phyloP scores from a whole-genome alignment of 306 rosid species.

The Abrus pulchellus region DNA sequence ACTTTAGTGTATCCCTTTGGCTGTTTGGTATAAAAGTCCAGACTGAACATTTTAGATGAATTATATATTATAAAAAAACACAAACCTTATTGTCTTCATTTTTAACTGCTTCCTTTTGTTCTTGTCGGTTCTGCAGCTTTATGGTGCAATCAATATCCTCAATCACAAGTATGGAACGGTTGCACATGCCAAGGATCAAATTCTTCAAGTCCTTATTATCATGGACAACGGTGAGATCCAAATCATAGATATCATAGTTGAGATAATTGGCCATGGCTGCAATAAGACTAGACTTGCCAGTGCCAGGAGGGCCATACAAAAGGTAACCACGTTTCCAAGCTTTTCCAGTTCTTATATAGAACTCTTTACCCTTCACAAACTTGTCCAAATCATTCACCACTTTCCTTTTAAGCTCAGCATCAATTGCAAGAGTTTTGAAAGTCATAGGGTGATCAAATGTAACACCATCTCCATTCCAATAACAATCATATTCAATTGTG shows the following conservation, averaged over 20 bases:
- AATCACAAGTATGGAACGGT: slow-evolving; percentile 61
- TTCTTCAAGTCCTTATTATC: slow-evolving; percentile 42
- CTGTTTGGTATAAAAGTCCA: neutral
- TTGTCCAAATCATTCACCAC: slow-evolving; percentile 58
- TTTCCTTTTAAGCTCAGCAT: slow-evolving; percentile 49
- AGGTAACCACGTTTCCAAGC: slow-evolving; percentile 73
- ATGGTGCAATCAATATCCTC: slow-evolving; percentile 70
- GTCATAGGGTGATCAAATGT: slow-evolving; percentile 55
- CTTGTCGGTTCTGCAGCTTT: slow-evolving; percentile 53
- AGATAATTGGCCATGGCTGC: slow-evolving; percentile 68
- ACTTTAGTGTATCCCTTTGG: neutral
- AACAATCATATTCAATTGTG: neutral
- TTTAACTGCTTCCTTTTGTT: neutral
- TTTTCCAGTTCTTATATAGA: slow-evolving; percentile 56
- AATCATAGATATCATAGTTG: slow-evolving; percentile 62
- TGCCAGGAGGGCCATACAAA: slow-evolving; percentile 69
- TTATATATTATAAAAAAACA: neutral
- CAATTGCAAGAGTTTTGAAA: slow-evolving; percentile 60
- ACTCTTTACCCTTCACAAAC: slow-evolving; percentile 55
- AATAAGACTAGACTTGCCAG: slow-evolving; percentile 67
- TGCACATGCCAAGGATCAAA: slow-evolving; percentile 53
- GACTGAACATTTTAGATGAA: neutral
- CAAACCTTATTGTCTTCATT: slow-evolving; percentile 39
- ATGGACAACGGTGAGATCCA: slow-evolving; percentile 52
- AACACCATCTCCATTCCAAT: neutral